Evolutionary conservation across 176 grass and related monocot genomes (phyloP), one percentile per base, ranked within the genome.

Genomic region (Aegilops umbellulata): DNA sequence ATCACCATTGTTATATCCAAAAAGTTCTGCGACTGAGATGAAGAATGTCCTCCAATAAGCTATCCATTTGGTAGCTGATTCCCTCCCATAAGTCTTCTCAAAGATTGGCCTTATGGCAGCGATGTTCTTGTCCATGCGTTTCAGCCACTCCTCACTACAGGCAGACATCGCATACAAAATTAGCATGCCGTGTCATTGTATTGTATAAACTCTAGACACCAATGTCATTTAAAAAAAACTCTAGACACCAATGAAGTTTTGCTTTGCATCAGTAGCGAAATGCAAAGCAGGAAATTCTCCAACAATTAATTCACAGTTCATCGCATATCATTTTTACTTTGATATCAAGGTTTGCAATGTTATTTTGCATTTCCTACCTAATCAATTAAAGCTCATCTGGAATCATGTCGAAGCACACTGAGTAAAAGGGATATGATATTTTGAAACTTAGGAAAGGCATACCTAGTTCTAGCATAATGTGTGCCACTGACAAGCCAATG

Each of bases 11-110:
- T 91, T 99, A 86, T 96, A 99, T 32, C 86, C 85, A 38, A 96
- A 98, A 77, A 96, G 97, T 71, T 96, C 97, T 14, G 97, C 93
- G 1, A 99, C 92, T 10, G 97, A 92, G 60, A 96, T 91, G 88
- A 99, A 99, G 78, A 99, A 94, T 57, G 94, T 94, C 31, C 92
- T 83, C 94, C 97, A 99, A 47, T 99, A 94, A 46, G 90, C 92
- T 73, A 92, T 99, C 97, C 97, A 96, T 80, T 99, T 94, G 15
- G 89, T 90, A 7, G 92, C 62, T 32, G 88, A 91, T 76, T 98
- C 92, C 69, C 90, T 91, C 26, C 97, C 97, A 3, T 98, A 98
- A 47, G 97, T 95, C n/a, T 83, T 71, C 90, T 98, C 94, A n/a
- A 98, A 95, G 88, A 92, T 94, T 36, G 84, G 84, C 65, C 68